Evolutionary conservation across 306 rosid species (phyloP).

Genomic region (Lupinus albus): DNA sequence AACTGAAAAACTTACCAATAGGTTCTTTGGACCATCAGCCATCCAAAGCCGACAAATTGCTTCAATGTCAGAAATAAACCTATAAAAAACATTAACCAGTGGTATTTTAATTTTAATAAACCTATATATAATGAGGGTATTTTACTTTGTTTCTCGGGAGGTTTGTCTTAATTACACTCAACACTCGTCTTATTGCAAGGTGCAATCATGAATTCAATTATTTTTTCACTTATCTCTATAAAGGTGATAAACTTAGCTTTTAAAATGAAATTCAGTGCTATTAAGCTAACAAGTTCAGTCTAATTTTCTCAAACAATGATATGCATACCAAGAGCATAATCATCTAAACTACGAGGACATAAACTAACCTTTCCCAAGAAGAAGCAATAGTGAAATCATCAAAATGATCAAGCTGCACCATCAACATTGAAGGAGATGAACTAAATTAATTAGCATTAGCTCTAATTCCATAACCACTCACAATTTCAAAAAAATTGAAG

Average conservation of each 20-base stretch:
- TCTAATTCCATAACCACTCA: not conserved
- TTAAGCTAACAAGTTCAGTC: no score
- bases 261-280: no score
- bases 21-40: conserved; percentile 71
- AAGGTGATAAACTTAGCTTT: no score
- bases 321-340: not conserved
- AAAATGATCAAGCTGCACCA: conserved; percentile 69
- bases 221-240: no score
- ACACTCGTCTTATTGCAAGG: no score
- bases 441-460: conserved; percentile 15
- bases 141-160: no score
- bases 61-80: conserved; percentile 87
- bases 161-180: no score
- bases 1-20: conserved; percentile 59
- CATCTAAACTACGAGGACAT: not conserved
- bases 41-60: conserved; percentile 81
- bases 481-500: not conserved
- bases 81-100: conserved; percentile 30
- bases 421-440: not conserved
- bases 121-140: no score
- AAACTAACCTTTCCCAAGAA: conserved; percentile 88
- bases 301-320: not conserved
- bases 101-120: no score
- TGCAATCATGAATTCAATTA: no score
- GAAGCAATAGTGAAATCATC: conserved; percentile 90